Evolutionary conservation across 2,329 filamentous ascomycete species (phyloP).

Genomic region (Paecilomyces dactylethromorphus): DNA sequence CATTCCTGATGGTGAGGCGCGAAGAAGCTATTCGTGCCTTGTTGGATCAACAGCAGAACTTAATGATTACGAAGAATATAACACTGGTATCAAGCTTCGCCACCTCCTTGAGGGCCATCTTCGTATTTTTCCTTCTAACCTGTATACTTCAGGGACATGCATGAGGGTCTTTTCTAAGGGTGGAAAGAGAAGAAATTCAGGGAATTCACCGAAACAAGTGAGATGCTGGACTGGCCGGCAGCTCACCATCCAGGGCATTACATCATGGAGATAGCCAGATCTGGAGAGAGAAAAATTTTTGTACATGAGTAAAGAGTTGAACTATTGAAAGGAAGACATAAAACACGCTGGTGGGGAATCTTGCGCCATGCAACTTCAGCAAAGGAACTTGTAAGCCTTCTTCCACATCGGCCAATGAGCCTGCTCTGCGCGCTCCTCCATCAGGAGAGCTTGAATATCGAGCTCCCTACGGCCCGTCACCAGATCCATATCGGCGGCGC

Average conservation of each 20-base stretch:
- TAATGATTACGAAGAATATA: too few relatives aligned
- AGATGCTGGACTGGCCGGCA: not conserved
- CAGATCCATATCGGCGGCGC: conserved; percentile 72
- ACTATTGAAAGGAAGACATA: conserved; percentile 3
- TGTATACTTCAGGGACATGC: not conserved
- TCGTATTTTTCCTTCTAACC: not conserved
- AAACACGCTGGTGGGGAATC: conserved; percentile 1
- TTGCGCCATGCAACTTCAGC: conserved; percentile 37
- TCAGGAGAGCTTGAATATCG: conserved; percentile 69
- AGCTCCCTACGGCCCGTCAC: conserved; percentile 79
- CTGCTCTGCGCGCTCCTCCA: conserved; percentile 71
- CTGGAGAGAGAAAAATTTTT: conserved; percentile 2
- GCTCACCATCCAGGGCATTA: conserved; percentile 1
- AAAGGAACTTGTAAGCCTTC: conserved; percentile 65
- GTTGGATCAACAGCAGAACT: not conserved
- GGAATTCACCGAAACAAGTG: not conserved
- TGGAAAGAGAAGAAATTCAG: not conserved
- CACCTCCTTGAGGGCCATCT: not conserved
- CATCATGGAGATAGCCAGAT: not conserved
- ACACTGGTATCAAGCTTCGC: not conserved
- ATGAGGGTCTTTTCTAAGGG: not conserved
- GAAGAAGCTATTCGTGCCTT: not conserved
- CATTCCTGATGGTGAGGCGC: not conserved
- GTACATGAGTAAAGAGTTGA: conserved; percentile 1
- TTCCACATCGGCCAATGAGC: conserved; percentile 71